phyloP scores from a whole-genome alignment of 2,329 filamentous ascomycete species.

The Xylariaceae sp. region DNA sequence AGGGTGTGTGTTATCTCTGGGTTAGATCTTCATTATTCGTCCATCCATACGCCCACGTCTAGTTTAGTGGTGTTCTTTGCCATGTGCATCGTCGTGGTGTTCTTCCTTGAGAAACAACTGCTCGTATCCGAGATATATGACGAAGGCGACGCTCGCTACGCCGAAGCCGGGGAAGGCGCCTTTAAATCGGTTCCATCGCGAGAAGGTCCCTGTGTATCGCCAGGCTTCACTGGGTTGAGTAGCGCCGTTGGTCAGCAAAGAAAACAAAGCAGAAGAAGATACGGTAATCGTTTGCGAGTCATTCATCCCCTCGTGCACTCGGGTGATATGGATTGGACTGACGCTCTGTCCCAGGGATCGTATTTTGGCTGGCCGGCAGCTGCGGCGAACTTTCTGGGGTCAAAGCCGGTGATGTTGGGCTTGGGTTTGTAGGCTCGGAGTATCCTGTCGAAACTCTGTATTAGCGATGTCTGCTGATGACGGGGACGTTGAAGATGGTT shows the following conservation, averaged over 20 bases:
- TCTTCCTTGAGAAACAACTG: conserved; percentile 76
- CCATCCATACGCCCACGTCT: conserved; percentile 8
- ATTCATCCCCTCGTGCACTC: not conserved
- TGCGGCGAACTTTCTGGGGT: conserved; percentile 71
- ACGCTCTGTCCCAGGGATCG: conserved; percentile 63
- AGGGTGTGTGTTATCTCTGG: not conserved
- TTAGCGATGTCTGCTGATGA: conserved; percentile 8
- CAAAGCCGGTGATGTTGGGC: conserved; percentile 87
- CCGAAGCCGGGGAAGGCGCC: conserved; percentile 82
- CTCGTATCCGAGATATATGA: conserved; percentile 84
- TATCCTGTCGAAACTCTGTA: conserved; percentile 35
- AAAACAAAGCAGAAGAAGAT: not conserved
- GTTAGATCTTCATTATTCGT: not conserved
- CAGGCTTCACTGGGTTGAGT: conserved; percentile 71
- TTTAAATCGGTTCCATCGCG: conserved; percentile 84
- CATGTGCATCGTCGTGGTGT: conserved; percentile 53
- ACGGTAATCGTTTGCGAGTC: not conserved
- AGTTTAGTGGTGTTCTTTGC: conserved; percentile 52
- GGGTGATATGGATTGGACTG: conserved; percentile 31
- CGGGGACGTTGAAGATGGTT: not conserved
- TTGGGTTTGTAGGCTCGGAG: conserved; percentile 47
- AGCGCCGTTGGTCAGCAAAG: conserved; percentile 3
- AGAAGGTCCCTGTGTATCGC: conserved; percentile 87
- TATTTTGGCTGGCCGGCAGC: conserved; percentile 58
- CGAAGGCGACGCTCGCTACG: conserved; percentile 86